Percentiles rank a stretch among this genome's conserved stretches.
Evolutionary conservation across 768 basidiomycete species (phyloP).

Genomic region (Calocera cornea): DNA sequence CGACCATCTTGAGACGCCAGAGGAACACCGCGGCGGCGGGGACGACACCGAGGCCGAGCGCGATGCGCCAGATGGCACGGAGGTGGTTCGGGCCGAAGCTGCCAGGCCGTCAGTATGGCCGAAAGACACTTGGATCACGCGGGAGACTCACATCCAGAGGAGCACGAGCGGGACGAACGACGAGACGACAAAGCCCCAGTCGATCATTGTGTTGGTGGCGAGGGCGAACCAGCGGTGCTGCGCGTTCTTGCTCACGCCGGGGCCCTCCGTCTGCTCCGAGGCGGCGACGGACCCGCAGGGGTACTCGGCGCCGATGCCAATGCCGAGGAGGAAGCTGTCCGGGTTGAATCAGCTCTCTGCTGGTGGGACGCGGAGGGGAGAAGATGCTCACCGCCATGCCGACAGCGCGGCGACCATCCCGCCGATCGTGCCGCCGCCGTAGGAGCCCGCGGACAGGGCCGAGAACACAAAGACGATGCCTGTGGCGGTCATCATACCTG

Average conservation of each 20-base stretch:
- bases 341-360: not conserved
- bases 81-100: slow-evolving; percentile 71
- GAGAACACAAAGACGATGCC: slow-evolving; percentile 78
- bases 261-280: slow-evolving; percentile 80
- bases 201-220: slow-evolving; percentile 89
- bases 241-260: slow-evolving; percentile 57
- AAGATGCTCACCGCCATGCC: slow-evolving; percentile 48
- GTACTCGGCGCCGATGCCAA: slow-evolving; percentile 48
- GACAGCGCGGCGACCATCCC: slow-evolving; percentile 68
- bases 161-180: slow-evolving; percentile 74
- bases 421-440: slow-evolving; percentile 55
- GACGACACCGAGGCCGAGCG: slow-evolving; percentile 69
- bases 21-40: slow-evolving; percentile 71
- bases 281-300: slow-evolving; percentile 83
- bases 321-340: slow-evolving; percentile 68
- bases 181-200: slow-evolving; percentile 44
- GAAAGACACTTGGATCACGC: not conserved
- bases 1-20: slow-evolving; percentile 77
- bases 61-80: slow-evolving; percentile 74
- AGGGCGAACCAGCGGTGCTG: slow-evolving; percentile 80
- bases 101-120: slow-evolving; percentile 5
- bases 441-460: slow-evolving; percentile 64
- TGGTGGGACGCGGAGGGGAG: not conserved
- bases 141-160: slow-evolving; percentile 65
- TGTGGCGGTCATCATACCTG: slow-evolving; percentile 80